Evolutionary conservation across 768 basidiomycete species (phyloP), one percentile per base, ranked within the genome.

Genomic region (Lactarius tabidus): DNA sequence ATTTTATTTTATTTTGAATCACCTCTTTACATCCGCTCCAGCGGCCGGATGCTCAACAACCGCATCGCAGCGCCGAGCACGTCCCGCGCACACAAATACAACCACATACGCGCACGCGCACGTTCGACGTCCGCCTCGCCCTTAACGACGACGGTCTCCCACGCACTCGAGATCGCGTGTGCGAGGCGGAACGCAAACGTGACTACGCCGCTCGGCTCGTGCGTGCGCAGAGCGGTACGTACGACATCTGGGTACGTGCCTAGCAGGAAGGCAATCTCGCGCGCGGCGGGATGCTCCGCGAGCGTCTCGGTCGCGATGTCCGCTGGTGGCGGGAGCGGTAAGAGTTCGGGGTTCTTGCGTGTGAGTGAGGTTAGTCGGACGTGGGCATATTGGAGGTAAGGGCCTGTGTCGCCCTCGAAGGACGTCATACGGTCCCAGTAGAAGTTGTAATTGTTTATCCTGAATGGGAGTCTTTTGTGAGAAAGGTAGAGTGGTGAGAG

Each of bases 331-430:
- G 91, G 90, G 12, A 93, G 85, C 23, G 93, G 88, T 45, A 91
- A 77, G 35, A 95, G 86, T 64, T 91, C 84, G 2, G 93, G 92
- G 77, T 95, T 95, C 77, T 96, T 95, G 63, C 95, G 91, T 70
- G 86, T 86, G 73, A 98, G 89, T 1, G 95, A 97, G 8, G 89
- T 84, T 35, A 98, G 81, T 23, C 95, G 91, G 70, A 95, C 95
- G 77, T 97, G 95, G 0, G 94, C 93, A 75, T 98, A 98, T 79
- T 98, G 95, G 31, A 98, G 85, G 79, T 97, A 98, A 0, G 94
- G 93, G 1, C 93, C 93, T 0, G 93, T 95, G 77, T 98, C 95
- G 52, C 95, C 95, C 75, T 97, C 93, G 75, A 96, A 97, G 38
- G 93, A 93, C 57, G 89, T 84, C 92, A 97, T 95, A 48, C 94